Evolutionary conservation across 257 asterid species (phyloP).

Genomic region (Nicotiana obtusifolia): DNA sequence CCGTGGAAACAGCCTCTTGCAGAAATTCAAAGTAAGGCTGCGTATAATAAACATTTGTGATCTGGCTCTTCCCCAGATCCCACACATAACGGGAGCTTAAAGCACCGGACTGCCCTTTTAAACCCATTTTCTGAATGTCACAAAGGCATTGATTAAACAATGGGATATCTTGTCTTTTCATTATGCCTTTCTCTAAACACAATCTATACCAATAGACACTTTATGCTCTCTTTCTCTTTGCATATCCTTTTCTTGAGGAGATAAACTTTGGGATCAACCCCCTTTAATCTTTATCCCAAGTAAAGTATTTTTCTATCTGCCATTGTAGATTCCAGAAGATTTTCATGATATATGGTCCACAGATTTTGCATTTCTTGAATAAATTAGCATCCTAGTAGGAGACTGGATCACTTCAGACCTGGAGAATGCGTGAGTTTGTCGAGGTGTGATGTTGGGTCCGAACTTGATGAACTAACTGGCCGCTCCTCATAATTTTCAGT

Average conservation of each 20-base stretch:
- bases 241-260: slow-evolving; percentile 30
- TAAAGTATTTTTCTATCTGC: slow-evolving; percentile 27
- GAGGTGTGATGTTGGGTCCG: no score
- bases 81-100: fast-evolving
- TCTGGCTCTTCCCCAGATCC: fast-evolving
- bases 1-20: no score
- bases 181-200: slow-evolving; percentile 34
- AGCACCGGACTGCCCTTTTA: no score
- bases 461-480: no score
- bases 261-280: slow-evolving; percentile 29
- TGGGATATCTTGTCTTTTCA: slow-evolving; percentile 2
- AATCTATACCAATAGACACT: slow-evolving; percentile 23
- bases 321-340: slow-evolving; percentile 15
- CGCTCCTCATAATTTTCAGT: no score
- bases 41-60: no score
- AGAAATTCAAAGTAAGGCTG: no score
- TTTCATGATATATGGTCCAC: not conserved
- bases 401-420: not conserved
- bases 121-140: no score
- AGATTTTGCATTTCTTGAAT: not conserved
- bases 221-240: slow-evolving; percentile 26
- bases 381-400: not conserved
- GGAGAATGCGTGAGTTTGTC: not conserved
- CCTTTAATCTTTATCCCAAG: slow-evolving; percentile 30
- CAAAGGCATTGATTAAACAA: not conserved